Conservation (phyloP, 768 basidiomycete genomes). For the Phlegmacium glaucopus region DNA sequence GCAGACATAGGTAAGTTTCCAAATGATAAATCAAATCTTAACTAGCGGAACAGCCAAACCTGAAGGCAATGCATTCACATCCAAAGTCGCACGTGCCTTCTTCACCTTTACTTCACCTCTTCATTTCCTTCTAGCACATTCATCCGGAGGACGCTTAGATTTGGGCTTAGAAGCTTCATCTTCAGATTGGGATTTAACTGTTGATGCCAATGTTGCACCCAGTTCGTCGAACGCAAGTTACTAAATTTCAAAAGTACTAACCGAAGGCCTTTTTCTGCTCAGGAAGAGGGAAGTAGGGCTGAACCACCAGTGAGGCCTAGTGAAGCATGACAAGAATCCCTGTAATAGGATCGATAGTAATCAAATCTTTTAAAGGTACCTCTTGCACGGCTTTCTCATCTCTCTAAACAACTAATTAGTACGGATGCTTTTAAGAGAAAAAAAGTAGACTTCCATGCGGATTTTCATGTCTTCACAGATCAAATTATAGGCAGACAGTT, state of each 20-base stretch:
- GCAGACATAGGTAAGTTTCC: too few relatives aligned
- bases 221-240: neutral
- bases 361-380: conserved; percentile 25
- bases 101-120: too few relatives aligned
- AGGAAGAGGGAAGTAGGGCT: conserved; percentile 54
- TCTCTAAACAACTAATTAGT: conserved; percentile 29
- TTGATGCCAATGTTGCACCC: neutral
- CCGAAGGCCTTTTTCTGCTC: conserved; percentile 22
- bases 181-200: neutral
- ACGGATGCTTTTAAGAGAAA: neutral
- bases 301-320: conserved; percentile 54
- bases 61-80: neutral
- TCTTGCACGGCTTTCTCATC: conserved; percentile 40
- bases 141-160: conserved; percentile 11
- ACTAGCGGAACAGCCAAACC: neutral
- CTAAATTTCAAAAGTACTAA: neutral
- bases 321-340: conserved; percentile 34
- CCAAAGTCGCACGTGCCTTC: conserved; percentile 6
- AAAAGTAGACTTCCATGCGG: conserved; percentile 21
- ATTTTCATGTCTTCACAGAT: conserved; percentile 27
- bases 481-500: conserved; percentile 29
- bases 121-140: conserved; percentile 7
- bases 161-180: neutral
- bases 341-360: conserved; percentile 29
- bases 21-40: neutral